Evolutionary conservation across 371 early-diverging fungal genomes (phyloP), one percentile per base, ranked within the genome.

Genomic region (Coemansia sp.): DNA sequence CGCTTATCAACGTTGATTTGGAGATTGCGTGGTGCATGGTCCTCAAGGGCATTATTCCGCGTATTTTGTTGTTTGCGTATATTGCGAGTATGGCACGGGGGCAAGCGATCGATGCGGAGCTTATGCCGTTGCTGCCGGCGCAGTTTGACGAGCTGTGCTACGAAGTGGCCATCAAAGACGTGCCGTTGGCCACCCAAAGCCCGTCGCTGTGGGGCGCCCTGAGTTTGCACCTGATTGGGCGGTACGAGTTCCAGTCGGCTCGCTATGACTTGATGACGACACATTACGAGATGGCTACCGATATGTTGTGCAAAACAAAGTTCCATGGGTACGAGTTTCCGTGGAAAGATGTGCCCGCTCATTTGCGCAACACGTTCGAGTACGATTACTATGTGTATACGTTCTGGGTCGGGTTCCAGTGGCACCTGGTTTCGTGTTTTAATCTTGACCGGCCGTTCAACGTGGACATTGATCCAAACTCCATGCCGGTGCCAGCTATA

Each of bases 21-120:
- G 75, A 75, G 64, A 60, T 75, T 1, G 48, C 60, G 37, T 75
- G 75, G 75, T 69, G 55, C 61, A 75, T 75, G 75, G 69, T 75
- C n/a, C 70, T 75, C 61, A 69, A 67, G 56, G 75, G 75, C 20
- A 69, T 75, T 8, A 59, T 75, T 20, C 75, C 75, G 33, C 75
- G 75, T 12, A 69, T 75, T 18, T 39, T 66, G 44, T 64, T 75
- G 8, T 75, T 75, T 51, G 62, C 75, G 8, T 75, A 69, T 48
- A 75, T 75, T 20, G 66, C 75, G 58, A 70, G 75, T 62, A 75
- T 75, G 75, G 68, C 75, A 30, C 75, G 75, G n/a, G 75, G 75
- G 12, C 75, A 75, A 39, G 75, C 55, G 11, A 66, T 75, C 14
- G 66, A 69, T 16, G 57, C 61, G 0, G 67, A 69, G 57, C 64